Base-by-base conservation (phyloP, 1,284 basidiomycete species). In the Leccinum pallidistipes region DNA sequence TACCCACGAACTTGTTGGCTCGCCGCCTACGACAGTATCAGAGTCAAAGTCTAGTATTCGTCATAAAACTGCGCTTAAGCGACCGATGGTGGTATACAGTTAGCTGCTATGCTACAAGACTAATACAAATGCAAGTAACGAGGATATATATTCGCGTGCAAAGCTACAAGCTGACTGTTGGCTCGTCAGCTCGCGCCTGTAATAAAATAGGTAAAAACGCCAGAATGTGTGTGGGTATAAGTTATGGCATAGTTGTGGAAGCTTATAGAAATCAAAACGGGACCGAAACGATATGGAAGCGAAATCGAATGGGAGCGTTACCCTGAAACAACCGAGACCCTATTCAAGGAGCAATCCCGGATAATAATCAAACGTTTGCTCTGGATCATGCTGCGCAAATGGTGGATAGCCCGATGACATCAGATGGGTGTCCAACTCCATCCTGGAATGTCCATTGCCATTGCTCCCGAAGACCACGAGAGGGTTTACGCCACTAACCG, bases 281-380 rank as follows among this genome's bases (percentile, higher is more conserved):
- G 31, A 50, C 47, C 14, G 31, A 51, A 57, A 18, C 40, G 29
- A 55, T 52, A 47, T 4, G 54, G 11, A 56, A 43, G 38, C 16
- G 56, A 55, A 52, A n/a, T 27, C n/a, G 6, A 47, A 18, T 14
- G 54, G 47, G 4, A 18, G 21, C 18, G 45, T 53, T 54, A 47
- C 32, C 78, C 71, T 87, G 83, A 58, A 88, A 85, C 74, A 88
- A 86, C 88, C 86, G 88, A 51, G 36, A 8, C 36, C 61, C 59
- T 72, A 72, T 61, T 69, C 72, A 62, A 72, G 63, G 57, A 66
- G 70, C 66, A 78, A 80, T 61, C 81, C 79, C 63, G 79, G 78
- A 56, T 78, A 77, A 61, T 79, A 75, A 57, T 75, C 76, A 64
- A 79, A 80, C 27, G 73, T 60, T 31, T 74, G 68, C 50, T 77